Conservation (phyloP, 2,329 filamentous ascomycete species). For the Furcasterigmium sp. region DNA sequence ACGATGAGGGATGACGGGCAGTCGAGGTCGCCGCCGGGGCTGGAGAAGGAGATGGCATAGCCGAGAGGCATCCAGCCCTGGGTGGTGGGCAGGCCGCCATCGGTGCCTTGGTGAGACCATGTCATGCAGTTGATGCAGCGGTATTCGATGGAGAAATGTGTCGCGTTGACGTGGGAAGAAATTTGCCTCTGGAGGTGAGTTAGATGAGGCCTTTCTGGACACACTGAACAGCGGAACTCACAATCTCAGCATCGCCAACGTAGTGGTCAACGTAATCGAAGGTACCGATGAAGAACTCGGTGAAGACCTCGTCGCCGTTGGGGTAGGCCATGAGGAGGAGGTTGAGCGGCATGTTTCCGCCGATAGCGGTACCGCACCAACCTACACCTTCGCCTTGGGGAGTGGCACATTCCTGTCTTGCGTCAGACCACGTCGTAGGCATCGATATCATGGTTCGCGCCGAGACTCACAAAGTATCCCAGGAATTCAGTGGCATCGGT, state of each 20-base stretch:
- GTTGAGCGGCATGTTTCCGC: slow-evolving; percentile 51
- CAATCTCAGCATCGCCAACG: slow-evolving; percentile 53
- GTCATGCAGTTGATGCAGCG: slow-evolving; percentile 53
- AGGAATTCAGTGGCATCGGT: slow-evolving; percentile 51
- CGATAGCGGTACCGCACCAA: slow-evolving; percentile 54
- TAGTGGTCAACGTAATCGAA: slow-evolving; percentile 47
- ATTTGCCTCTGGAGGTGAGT: slow-evolving; percentile 41
- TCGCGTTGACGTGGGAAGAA: slow-evolving; percentile 50
- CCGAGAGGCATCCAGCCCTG: slow-evolving; percentile 42
- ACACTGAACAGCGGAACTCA: no score
- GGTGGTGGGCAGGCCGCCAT: slow-evolving; percentile 37
- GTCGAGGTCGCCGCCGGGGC: slow-evolving; percentile 30
- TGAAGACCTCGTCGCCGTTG: slow-evolving; percentile 45
- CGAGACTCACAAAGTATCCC: slow-evolving; percentile 44
- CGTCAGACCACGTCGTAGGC: neutral
- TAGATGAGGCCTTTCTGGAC: no score
- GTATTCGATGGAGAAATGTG: slow-evolving; percentile 59
- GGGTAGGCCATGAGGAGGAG: slow-evolving; percentile 56
- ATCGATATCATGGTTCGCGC: neutral
- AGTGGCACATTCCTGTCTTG: slow-evolving; percentile 36
- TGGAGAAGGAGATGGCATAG: slow-evolving; percentile 46
- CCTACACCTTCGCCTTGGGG: slow-evolving; percentile 40
- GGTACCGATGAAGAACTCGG: slow-evolving; percentile 44
- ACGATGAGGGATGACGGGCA: slow-evolving; percentile 40
- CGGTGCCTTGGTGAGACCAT: slow-evolving; percentile 44